Evolutionary conservation across 2,329 filamentous ascomycete species (phyloP).

Genomic region (Nemania sp.): DNA sequence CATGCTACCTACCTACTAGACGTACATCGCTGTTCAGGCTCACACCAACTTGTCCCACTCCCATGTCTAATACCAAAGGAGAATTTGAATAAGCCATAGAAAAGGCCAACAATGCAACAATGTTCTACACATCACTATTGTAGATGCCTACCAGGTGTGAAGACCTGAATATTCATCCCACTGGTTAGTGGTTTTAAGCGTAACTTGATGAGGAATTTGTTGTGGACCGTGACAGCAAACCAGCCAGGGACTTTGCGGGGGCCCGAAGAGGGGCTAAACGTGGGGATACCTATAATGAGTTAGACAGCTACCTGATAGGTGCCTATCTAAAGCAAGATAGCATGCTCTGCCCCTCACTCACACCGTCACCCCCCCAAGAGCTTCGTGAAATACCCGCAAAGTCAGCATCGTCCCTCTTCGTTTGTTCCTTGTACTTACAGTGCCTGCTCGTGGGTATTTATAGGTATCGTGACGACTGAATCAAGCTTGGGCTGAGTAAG

Average conservation of each 20-base stretch:
- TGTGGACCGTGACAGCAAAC: slow-evolving; percentile 20
- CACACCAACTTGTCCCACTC: not conserved
- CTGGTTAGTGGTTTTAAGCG: not conserved
- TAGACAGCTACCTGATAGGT: not conserved
- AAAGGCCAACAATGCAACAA: too few species aligned
- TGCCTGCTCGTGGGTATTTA: not conserved
- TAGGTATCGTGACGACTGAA: slow-evolving; percentile 4
- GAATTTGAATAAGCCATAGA: not conserved
- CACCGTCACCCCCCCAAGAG: not conserved
- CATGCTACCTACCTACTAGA: too few species aligned
- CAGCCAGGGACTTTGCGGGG: not conserved
- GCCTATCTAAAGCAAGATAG: not conserved
- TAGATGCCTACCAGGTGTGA: too few species aligned
- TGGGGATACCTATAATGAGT: not conserved
- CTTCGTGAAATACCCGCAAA: slow-evolving; percentile 20
- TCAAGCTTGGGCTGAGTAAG: slow-evolving; percentile 22
- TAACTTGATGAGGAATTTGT: slow-evolving; percentile 1
- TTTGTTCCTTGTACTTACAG: not conserved
- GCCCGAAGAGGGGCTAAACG: not conserved
- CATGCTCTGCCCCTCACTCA: slow-evolving; percentile 21
- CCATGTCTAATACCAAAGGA: too few species aligned
- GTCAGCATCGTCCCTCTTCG: slow-evolving; percentile 6
- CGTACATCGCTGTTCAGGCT: slow-evolving; percentile 20
- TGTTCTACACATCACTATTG: too few species aligned
- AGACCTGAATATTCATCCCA: too few species aligned